These are phyloP conservation scores for Rhododendron vialii DNA, from an alignment of 148 eudicot genomes.

Conservation along the genomic window DNA sequence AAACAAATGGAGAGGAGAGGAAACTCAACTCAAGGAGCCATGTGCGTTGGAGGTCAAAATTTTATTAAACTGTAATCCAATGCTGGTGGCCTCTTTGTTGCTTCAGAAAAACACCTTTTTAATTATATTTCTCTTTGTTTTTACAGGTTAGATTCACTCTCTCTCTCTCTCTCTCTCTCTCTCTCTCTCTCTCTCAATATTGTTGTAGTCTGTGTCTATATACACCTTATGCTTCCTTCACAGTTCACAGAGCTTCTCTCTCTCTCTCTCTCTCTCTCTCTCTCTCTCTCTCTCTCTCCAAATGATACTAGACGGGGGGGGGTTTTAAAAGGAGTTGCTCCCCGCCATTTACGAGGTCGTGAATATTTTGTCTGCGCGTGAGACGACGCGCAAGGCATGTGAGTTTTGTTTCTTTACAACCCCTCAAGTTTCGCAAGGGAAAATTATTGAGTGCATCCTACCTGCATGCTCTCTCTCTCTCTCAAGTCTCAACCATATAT, in stretches of 20 bases:
- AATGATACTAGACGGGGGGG: not conserved
- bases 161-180: not conserved
- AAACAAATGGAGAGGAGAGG: slow-evolving; percentile 8
- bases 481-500: not conserved
- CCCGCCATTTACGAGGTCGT: not conserved
- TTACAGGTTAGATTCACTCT: not conserved
- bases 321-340: not conserved
- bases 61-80: slow-evolving; percentile 4
- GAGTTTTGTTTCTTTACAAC: not conserved
- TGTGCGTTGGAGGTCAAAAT: slow-evolving; percentile 23
- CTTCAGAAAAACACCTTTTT: not conserved
- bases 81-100: not conserved
- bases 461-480: not conserved
- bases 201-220: not conserved
- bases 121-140: not conserved
- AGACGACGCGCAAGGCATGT: not conserved
- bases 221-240: not conserved
- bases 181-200: not conserved
- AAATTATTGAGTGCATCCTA: not conserved
- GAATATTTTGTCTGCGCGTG: not conserved
- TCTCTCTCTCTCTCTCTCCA: not conserved
- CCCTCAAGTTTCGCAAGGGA: not conserved
- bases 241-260: not conserved
- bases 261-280: not conserved
- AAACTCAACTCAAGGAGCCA: slow-evolving; percentile 25